Evolutionary conservation across 176 grass and related monocot genomes (phyloP), one percentile per base, ranked within the genome.

Genomic region (Chrysopogon serrulatus): DNA sequence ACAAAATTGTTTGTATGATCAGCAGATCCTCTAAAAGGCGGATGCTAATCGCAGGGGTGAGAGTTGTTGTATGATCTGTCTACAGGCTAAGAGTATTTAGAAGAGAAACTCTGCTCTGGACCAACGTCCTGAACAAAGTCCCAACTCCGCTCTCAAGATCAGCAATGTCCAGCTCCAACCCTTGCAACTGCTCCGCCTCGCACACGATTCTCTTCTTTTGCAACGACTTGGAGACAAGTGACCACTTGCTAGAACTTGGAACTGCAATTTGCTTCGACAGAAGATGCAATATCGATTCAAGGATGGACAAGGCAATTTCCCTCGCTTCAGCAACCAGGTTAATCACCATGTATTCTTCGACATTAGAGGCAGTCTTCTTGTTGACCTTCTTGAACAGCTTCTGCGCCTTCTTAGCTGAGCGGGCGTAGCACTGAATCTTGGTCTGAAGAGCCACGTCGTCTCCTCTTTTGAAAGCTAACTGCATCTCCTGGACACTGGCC

Each of bases 41-140:
- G 62, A 60, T 18, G n/a, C 78, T 19, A 76, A 68, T 82, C 62
- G 14, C 21, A 69, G 14, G 71, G 57, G 35, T 70, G 12, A 69
- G 65, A 82, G 21, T 69, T 77, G 11, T 12, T 64, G 0, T 10
- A n/a, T 57, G 17, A 61, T 82, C 35, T 31, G 17, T 92, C 76
- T 68, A 86, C 36, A 59, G 84, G 79, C 68, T 84, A 21, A 80
- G 74, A 47, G 65, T 44, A 48, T 92, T 88, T 8, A 86, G 63
- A 23, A 88, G 28, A 34, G 90, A 68, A 26, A 86, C 86, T 73
- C 57, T 79, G 51, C 28, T 59, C 41, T 79, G 73, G 73, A 70
- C 75, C 57, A 86, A 65, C 43, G 0, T 84, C 67, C 47, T 82
- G 74, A 82, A 92, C 71, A 82, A 30, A 69, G n/a, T 82, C 21